Evolutionary conservation across 768 basidiomycete species (phyloP).

Genomic region (Agaricus sinodeliciosus): DNA sequence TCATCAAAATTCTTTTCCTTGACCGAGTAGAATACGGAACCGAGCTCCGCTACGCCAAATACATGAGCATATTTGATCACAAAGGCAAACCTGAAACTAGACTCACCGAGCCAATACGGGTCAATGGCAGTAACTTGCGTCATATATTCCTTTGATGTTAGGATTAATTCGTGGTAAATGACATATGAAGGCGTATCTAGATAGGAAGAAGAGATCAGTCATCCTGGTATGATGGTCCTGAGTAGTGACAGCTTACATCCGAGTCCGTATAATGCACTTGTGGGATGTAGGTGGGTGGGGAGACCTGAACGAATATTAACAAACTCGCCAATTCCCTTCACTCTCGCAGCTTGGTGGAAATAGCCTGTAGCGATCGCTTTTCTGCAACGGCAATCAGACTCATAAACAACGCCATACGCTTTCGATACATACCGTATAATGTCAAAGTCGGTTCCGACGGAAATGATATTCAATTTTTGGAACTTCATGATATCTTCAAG

Average conservation of each 20-base stretch:
- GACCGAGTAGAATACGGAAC: slow-evolving; percentile 95
- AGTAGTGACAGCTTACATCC: slow-evolving; percentile 59
- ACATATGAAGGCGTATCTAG: slow-evolving; percentile 94
- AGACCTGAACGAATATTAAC: slow-evolving; percentile 94
- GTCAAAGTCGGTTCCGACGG: slow-evolving; percentile 94
- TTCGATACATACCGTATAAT: slow-evolving; percentile 46
- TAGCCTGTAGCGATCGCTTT: slow-evolving; percentile 98
- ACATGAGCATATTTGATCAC: slow-evolving; percentile 1
- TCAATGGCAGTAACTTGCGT: slow-evolving; percentile 98
- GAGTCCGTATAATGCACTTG: slow-evolving; percentile 91
- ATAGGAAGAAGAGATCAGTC: slow-evolving; percentile 9
- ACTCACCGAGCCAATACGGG: slow-evolving; percentile 91
- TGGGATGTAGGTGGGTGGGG: slow-evolving; percentile 94
- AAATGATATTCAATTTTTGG: slow-evolving; percentile 92
- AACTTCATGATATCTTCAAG: slow-evolving; percentile 99
- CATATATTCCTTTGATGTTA: slow-evolving; percentile 98
- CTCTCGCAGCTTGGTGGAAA: slow-evolving; percentile 97
- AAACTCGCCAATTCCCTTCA: slow-evolving; percentile 99
- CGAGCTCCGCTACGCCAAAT: slow-evolving; percentile 67
- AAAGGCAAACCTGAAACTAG: neutral
- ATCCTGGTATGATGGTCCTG: neutral
- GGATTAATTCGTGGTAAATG: slow-evolving; percentile 92
- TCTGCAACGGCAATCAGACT: slow-evolving; percentile 30
- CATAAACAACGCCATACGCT: neutral
- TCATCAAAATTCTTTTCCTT: slow-evolving; percentile 98